Base-by-base conservation (phyloP, 1,139 yeast species). In the Candida sp. region DNA sequence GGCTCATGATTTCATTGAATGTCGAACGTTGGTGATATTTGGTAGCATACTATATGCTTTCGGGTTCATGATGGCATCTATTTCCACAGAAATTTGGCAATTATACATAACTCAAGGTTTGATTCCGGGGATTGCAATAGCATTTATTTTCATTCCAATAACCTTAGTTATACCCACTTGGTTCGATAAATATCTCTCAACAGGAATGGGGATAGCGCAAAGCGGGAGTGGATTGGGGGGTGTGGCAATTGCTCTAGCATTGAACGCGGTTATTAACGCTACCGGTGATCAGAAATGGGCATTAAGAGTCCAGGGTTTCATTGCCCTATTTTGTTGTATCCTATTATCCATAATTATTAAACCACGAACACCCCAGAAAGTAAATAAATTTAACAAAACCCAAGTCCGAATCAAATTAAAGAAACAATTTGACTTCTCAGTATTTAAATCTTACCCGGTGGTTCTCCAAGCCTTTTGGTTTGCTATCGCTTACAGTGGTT, bases 211-310 rank as follows among this genome's bases (percentile, higher is more conserved):
- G 3, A 49, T 83, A 1, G 77, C 79, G 0, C 73, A 83, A 0
- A 73, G 81, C 1, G 87, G 87, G 0, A 73, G 85, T 1, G 82
- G 86, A 5, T 60, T 75, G 4, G 89, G 87, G 1, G 89, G 89
- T 2, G 71, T 84, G 45, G 62, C 65, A 5, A 77, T 64, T 47
- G 66, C 63, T 43, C 53, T 68, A 45, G 70, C 61, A 11, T 65
- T 67, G 70, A 70, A 68, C 45, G 55, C 53, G 37, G 56, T 68
- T 7, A 63, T 64, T 15, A 55, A 65, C 38, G 46, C 42, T 1
- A 54, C 50, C 12, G 49, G 56, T 23, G 70, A 64, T 5, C 84
- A 76, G 47, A 50, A 49, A 40, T 68, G 74, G 73, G 74, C 72
- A 0, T 53, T 68, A 39, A 52, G 72, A 27, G 63, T 63, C 3